Evolutionary conservation across 148 eudicot species (phyloP), one percentile per base, ranked within the genome.

Genomic region (Camellia granthamiana): DNA sequence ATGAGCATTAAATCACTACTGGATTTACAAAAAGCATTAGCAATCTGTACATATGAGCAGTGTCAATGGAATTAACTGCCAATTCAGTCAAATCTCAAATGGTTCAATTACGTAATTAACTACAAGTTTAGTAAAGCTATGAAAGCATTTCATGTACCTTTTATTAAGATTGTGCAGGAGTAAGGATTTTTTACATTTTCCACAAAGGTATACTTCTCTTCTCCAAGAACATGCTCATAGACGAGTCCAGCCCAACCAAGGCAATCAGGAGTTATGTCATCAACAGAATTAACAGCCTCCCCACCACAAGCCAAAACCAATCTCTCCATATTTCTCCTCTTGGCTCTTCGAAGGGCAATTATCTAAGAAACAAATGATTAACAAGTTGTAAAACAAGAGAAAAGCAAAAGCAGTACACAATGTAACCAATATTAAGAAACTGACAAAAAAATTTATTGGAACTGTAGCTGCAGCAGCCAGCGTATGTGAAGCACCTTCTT

Each of bases 201-300:
- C 74, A 95, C 97, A 83, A 95, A 95, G 43, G 99, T 93, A 84
- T 95, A 95, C 81, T 93, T 95, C 73, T 92, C 97, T 89, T 95
- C 99, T 49, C 99, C 99, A 65, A 95, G 94, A 69, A 95, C 97
- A 85, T 95, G 97, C 83, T 93, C 97, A 81, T 93, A 90, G 42
- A 95, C 97, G 82, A 92, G 87, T 82, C 99, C 99, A 82, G 99
- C 99, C 97, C 99, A 95, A 51, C 99, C 99, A 85, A 95, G 97
- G 86, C 88, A 88, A 78, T 92, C 97, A 47, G 97, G 92, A 81
- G 92, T 92, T 82, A 93, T 62, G 83, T 91, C 99, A 84, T 95
- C 99, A 47, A 95, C 97, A 19, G 97, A 95, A 78, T 93, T 92
- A 58, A 95, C 90, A 80, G 96, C 97, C 79, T 95, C 99, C 72